Evolutionary conservation across 352 stramenopile species (phyloP).

Genomic region (Aphanomyces astaci): DNA sequence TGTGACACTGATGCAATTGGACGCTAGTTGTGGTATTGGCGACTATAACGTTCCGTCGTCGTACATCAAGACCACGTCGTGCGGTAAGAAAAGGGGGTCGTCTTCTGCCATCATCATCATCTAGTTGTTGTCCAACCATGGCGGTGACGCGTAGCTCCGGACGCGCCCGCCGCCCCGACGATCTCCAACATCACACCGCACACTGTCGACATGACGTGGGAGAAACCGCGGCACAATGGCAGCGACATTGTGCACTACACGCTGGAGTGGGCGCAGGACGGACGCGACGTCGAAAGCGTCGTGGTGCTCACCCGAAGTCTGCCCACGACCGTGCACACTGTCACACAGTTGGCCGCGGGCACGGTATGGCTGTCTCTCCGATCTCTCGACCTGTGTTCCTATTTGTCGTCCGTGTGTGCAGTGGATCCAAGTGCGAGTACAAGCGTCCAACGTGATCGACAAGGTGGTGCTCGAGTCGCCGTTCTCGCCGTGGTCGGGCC

Average conservation of each 20-base stretch:
- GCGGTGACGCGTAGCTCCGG: conserved; percentile 32
- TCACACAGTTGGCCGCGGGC: conserved; percentile 37
- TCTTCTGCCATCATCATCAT: no score
- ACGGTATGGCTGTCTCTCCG: neutral
- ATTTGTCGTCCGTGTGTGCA: neutral
- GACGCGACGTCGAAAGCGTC: conserved; percentile 2
- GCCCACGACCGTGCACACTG: conserved; percentile 37
- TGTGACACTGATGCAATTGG: neutral
- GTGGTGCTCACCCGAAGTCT: conserved; percentile 46
- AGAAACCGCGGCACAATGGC: conserved; percentile 53
- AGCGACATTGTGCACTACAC: conserved; percentile 68
- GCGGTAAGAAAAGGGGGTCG: no score
- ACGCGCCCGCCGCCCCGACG: conserved; percentile 35
- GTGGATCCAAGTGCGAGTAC: conserved; percentile 38
- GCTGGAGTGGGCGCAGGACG: conserved; percentile 39
- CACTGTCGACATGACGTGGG: conserved; percentile 39
- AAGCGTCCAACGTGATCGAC: conserved; percentile 53
- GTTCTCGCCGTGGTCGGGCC: conserved; percentile 36
- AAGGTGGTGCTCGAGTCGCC: conserved; percentile 42
- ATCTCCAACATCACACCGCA: conserved; percentile 36
- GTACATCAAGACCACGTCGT: conserved; percentile 58
- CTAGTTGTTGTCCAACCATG: neutral
- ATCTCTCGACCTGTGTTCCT: neutral
- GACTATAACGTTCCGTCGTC: conserved; percentile 57
- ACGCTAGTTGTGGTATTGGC: conserved; percentile 35